These are phyloP conservation scores for Moesziomyces parantarcticus DNA, from an alignment of 1,284 basidiomycete genomes.

Conservation along the genomic window DNA sequence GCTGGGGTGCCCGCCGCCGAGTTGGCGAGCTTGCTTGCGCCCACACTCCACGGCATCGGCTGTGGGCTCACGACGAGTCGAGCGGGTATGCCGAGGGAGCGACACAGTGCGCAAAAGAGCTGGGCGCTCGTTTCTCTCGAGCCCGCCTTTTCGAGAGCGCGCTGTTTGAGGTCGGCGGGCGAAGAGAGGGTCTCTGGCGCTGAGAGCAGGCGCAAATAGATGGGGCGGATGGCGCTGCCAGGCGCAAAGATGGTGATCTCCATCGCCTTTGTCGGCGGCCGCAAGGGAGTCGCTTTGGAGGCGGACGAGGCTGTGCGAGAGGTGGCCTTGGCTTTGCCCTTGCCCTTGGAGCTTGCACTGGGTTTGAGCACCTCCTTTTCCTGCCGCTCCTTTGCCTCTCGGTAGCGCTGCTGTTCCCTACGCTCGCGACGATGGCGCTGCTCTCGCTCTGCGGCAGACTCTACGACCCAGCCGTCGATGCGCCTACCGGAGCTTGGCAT, in stretches of 20 bases:
- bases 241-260: constrained; percentile 70
- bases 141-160: constrained; percentile 81
- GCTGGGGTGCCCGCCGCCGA: constrained; percentile 56
- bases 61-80: constrained; percentile 90
- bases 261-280: constrained; percentile 30
- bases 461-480: constrained; percentile 65
- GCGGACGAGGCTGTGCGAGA: background rate
- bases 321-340: constrained; percentile 11
- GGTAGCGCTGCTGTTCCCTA: constrained; percentile 29
- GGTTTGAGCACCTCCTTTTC: constrained; percentile 1
- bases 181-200: constrained; percentile 78
- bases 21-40: constrained; percentile 61
- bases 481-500: constrained; percentile 45
- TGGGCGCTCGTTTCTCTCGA: constrained; percentile 89
- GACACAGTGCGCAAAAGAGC: constrained; percentile 88
- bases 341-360: constrained; percentile 19
- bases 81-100: constrained; percentile 86
- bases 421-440: constrained; percentile 55
- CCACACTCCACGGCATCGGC: constrained; percentile 81
- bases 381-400: constrained; percentile 23
- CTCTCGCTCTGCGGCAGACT: constrained; percentile 55
- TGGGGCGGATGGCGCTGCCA: constrained; percentile 50
- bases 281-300: background rate
- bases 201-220: constrained; percentile 69
- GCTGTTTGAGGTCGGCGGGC: constrained; percentile 87